Evolutionary conservation across 1,284 basidiomycete species (phyloP).

Genomic region (Wallemia hederae): DNA sequence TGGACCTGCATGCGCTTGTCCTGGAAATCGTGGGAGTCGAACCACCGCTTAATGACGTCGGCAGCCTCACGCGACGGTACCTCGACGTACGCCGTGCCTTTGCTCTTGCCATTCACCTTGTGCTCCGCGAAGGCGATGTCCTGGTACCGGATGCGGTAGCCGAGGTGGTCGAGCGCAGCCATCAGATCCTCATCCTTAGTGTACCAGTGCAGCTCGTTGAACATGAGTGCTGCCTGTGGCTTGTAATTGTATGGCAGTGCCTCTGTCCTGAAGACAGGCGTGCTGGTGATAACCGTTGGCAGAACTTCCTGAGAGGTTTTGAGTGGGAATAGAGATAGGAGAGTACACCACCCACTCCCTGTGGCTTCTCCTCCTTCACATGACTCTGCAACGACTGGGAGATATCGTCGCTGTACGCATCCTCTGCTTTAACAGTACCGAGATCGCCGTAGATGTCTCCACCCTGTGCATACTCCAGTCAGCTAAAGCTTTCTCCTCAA

Average conservation of each 20-base stretch:
- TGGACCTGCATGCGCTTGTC: conserved; percentile 8
- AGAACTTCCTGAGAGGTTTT: not conserved
- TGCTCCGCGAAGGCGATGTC: conserved; percentile 13
- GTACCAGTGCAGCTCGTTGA: not conserved
- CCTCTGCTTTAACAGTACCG: too few relatives aligned
- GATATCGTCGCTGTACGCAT: not conserved
- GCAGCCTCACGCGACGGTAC: conserved; percentile 10
- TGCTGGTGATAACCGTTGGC: not conserved
- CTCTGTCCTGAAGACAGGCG: not conserved
- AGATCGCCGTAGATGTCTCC: not conserved
- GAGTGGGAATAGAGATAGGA: not conserved
- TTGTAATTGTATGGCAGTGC: not conserved
- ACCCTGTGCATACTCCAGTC: not conserved
- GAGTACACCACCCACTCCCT: not conserved
- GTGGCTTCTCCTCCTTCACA: not conserved
- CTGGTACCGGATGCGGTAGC: not conserved
- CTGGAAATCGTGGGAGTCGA: conserved; percentile 13
- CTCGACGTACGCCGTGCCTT: conserved; percentile 13
- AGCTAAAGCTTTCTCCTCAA: not conserved
- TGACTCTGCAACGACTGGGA: not conserved
- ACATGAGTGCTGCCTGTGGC: not conserved
- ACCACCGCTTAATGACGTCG: conserved; percentile 10
- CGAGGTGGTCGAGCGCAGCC: not conserved
- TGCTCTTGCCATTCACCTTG: conserved; percentile 14
- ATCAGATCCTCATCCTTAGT: not conserved